Conservation (phyloP, 139 green algal species). For the Chlorella vulgaris region DNA sequence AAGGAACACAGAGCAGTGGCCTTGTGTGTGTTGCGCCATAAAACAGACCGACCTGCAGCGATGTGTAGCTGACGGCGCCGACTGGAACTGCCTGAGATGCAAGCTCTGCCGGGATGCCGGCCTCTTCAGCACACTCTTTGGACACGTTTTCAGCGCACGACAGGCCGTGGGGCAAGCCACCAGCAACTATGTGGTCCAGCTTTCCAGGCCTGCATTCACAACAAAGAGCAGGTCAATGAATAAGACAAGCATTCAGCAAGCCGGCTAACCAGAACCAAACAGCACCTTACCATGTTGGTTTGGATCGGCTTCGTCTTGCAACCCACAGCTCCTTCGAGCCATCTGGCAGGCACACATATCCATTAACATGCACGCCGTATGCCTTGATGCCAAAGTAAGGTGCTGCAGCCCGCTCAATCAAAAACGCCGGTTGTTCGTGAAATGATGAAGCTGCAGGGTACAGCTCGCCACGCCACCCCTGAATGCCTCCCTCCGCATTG, state of each 20-base stretch:
- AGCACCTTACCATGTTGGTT: slow-evolving; percentile 78
- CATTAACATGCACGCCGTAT: slow-evolving; percentile 89
- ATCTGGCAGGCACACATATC: slow-evolving; percentile 66
- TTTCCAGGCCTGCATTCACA: slow-evolving; percentile 63
- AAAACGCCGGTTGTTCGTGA: slow-evolving; percentile 61
- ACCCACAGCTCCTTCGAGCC: slow-evolving; percentile 87
- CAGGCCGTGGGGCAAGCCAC: slow-evolving; percentile 71
- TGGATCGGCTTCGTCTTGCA: slow-evolving; percentile 69
- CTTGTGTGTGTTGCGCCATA: background rate
- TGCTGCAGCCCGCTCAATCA: slow-evolving; percentile 89
- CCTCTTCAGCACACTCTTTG: slow-evolving; percentile 97
- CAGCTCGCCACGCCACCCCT: slow-evolving; percentile 92
- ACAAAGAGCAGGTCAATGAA: background rate
- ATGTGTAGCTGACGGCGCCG: slow-evolving; percentile 63
- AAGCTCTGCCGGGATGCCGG: slow-evolving; percentile 77
- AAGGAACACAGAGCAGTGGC: background rate
- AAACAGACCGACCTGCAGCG: slow-evolving; percentile 15
- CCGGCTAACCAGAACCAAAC: background rate
- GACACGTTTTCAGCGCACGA: slow-evolving; percentile 78
- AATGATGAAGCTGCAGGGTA: slow-evolving; percentile 84
- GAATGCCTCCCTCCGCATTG: slow-evolving; percentile 67
- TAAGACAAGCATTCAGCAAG: background rate
- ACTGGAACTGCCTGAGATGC: slow-evolving; percentile 54
- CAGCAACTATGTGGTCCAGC: slow-evolving; percentile 96
- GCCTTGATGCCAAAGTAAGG: slow-evolving; percentile 88